A percentile compares a stretch with the other conserved stretches of the same genome.
Conservation (phyloP, 495 filamentous ascomycete species). For the Penicillium mononematosum region DNA sequence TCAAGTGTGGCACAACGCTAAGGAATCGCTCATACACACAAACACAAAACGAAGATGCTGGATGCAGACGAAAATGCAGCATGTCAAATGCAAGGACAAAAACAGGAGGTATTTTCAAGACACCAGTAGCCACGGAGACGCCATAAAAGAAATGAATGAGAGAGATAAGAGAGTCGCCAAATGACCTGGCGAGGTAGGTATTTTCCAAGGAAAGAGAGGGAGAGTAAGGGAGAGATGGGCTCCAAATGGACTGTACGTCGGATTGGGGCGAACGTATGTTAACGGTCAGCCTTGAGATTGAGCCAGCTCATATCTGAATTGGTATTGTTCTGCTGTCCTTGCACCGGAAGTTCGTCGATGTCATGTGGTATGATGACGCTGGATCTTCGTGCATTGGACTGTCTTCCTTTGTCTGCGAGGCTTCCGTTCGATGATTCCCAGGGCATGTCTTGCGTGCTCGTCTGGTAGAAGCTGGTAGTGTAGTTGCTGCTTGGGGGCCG, state of each 20-base stretch:
- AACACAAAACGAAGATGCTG: constrained; percentile 6
- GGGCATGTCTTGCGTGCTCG: constrained; percentile 35
- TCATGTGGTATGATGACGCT: constrained; percentile 40
- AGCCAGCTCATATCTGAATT: constrained; percentile 76
- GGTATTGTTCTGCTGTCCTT: constrained; percentile 29
- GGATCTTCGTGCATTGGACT: constrained; percentile 36
- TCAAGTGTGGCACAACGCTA: constrained; percentile 21
- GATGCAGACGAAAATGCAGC: constrained; percentile 15
- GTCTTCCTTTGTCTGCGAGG: constrained; percentile 17
- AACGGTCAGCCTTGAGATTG: constrained; percentile 53
- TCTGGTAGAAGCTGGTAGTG: constrained; percentile 50
- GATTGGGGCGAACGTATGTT: constrained; percentile 6
- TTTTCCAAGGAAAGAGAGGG: neutral
- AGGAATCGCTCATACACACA: constrained; percentile 23
- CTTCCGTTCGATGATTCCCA: constrained; percentile 18
- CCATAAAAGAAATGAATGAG: constrained; percentile 17
- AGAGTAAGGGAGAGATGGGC: constrained; percentile 6
- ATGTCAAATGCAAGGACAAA: constrained; percentile 11
- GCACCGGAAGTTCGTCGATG: constrained; percentile 42
- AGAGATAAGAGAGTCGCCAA: constrained; percentile 2
- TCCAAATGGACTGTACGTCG: neutral
- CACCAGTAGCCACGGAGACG: constrained; percentile 16
- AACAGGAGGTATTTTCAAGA: constrained; percentile 17
- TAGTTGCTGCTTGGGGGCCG: constrained; percentile 62
- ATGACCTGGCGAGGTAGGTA: constrained; percentile 2